Evolutionary conservation across 148 eudicot genomes (phyloP), one percentile per base, ranked within the genome.

Genomic region (Persicaria tinctoria): DNA sequence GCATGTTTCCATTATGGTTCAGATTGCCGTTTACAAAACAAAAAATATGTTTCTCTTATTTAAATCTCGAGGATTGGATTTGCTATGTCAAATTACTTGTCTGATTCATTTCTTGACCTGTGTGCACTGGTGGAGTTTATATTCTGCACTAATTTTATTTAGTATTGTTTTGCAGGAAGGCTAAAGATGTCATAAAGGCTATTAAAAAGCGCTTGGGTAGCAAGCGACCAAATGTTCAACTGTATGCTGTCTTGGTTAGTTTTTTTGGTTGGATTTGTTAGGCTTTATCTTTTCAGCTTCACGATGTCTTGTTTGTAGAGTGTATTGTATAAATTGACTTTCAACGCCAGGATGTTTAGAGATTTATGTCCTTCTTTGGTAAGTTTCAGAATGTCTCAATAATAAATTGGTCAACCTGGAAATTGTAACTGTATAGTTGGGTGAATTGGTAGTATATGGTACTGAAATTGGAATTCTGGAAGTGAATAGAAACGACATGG

Each of bases 201-300:
- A 89, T 95, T 16, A 95, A 95, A 77, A 95, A 95, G 80, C 96
- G 97, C 11, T 78, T 95, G 86, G 88, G 86, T 70, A 90, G 89
- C 82, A 95, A 90, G 85, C 82, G 86, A 70, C 54, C 87, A 51
- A 89, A 84, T 83, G 84, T 90, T 72, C 99, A 95, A 79, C 79
- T 95, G 57, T 90, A 82, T 84, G 84, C 99, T 16, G 91, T 90
- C 80, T 78, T 82, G 89, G 98, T 95, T 76, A 85, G 97, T 88
- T 72, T 46, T 71, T 71, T 17, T 47, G 38, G 55, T 17, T 47
- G 38, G 55, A 47, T 47, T 32, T 10, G 16, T 71, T 68, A 41
- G 72, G 51, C n/a, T 71, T 46, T 8, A 48, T 47, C 54, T 18
- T 47, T 6, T 71, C 47, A 14, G 47, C 48, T 66, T 66, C 70